Base-by-base conservation (phyloP, 148 eudicot species). In the Cornus kousa region DNA sequence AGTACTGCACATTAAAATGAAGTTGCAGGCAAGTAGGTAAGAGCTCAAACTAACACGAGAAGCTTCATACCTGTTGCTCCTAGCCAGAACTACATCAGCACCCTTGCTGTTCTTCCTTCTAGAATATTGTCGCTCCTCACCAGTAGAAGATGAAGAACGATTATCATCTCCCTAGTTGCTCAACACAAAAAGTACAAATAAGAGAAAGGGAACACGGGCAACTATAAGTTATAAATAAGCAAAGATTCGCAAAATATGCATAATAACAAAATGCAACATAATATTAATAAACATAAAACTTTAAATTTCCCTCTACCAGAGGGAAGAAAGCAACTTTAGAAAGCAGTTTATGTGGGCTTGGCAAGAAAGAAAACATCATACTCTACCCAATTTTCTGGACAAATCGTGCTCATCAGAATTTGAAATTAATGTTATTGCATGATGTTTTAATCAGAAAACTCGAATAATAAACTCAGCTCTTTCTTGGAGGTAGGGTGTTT, bases 131-230 rank as follows among this genome's bases (percentile, higher is more conserved):
- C 57, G 74, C 86, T 74, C 73, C 70, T 83, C 85, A 62, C 78
- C 79, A 77, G 39, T 74, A 59, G 86, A 83, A 71, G 89, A 70
- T 74, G 75, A 77, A 57, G 89, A 78, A 77, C 70, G 69, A 77
- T 69, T 83, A 72, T 70, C 96, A 84, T 83, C 85, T 80, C 81
- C 98, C 98, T 93, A 76, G 68, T 62, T 50, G 75, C 33, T 71
- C 69, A 73, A 72, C 13, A 68, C 28, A 66, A 74, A 80, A 71
- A 22, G 48, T 76, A 20, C 12, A 31, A 66, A 72, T 77, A 16
- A 67, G 75, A 39, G 59, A 80, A 8, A 59, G 1, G 24, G 7
- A 23, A 37, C 39, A 55, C 12, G 20, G 23, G 20, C 22, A 57
- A 66, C 31, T 19, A 20, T 20, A 57, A 66, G 46, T 28, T 17